Conservation (phyloP, 176 grass and related monocot genomes). For the Oryza meyeriana region DNA sequence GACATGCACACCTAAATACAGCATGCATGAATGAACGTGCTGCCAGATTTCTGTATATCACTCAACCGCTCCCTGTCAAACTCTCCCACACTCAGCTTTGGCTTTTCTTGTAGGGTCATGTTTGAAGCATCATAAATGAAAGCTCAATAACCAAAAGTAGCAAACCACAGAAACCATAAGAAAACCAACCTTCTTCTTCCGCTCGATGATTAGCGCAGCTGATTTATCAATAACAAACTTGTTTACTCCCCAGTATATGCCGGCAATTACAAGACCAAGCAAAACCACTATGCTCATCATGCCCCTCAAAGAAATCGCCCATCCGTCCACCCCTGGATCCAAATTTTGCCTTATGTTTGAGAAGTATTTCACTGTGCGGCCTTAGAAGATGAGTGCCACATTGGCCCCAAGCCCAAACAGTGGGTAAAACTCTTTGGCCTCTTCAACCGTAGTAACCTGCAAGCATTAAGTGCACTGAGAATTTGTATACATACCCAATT, state of each 20-base stretch:
- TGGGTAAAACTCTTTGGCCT: conserved; percentile 98
- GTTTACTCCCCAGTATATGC: conserved; percentile 90
- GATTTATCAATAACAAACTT: conserved; percentile 69
- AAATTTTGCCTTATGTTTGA: conserved; percentile 86
- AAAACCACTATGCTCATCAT: conserved; percentile 99
- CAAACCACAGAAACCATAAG: background rate
- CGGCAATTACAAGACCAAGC: conserved; percentile 64
- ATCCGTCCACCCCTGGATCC: conserved; percentile 90
- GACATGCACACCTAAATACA: too few species aligned
- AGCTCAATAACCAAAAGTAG: conserved; percentile 10
- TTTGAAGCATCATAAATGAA: conserved; percentile 22
- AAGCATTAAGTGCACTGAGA: background rate
- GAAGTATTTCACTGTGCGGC: conserved; percentile 94
- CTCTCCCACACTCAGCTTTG: conserved; percentile 94
- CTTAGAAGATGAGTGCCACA: conserved; percentile 92
- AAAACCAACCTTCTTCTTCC: conserved; percentile 83
- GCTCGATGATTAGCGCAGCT: conserved; percentile 51
- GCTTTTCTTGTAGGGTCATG: conserved; percentile 65
- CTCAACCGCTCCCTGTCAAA: too few species aligned
- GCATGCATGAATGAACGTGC: too few species aligned
- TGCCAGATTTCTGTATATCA: too few species aligned
- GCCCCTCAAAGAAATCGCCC: conserved; percentile 86
- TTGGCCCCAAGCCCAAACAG: conserved; percentile 93
- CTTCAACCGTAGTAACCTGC: conserved; percentile 96
- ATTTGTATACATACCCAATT: background rate